These are phyloP conservation scores for Vararia minispora DNA, from an alignment of 768 basidiomycete species.

Conservation along the genomic window DNA sequence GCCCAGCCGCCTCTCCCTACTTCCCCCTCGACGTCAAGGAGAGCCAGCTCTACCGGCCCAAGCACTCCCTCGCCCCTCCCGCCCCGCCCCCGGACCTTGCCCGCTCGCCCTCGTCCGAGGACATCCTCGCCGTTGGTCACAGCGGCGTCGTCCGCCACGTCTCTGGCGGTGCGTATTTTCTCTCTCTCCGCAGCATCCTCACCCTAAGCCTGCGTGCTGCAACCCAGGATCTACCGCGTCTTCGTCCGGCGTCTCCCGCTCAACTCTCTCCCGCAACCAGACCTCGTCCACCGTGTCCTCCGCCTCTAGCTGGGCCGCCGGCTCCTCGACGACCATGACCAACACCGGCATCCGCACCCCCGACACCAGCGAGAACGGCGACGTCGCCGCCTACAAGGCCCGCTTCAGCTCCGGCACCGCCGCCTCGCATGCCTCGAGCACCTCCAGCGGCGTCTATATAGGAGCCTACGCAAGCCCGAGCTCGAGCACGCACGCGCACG, in stretches of 20 bases:
- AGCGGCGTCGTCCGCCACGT: conserved; percentile 10
- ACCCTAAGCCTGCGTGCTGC: conserved; percentile 6
- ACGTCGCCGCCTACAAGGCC: too few species aligned
- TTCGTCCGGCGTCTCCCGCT: conserved; percentile 5
- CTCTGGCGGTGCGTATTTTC: conserved; percentile 10
- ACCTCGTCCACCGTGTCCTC: conserved; percentile 10
- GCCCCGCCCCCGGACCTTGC: background rate
- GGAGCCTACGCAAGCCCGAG: conserved; percentile 5
- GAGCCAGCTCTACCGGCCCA: background rate
- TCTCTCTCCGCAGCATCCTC: background rate
- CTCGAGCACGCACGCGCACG: background rate
- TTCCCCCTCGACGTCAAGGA: background rate
- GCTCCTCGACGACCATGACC: conserved; percentile 1
- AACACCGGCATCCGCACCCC: conserved; percentile 4
- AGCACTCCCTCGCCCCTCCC: background rate
- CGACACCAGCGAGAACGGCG: background rate
- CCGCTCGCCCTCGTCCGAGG: conserved; percentile 10
- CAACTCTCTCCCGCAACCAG: conserved; percentile 9
- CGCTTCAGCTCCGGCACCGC: too few species aligned
- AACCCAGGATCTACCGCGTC: conserved; percentile 9
- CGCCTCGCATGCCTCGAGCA: conserved; percentile 3
- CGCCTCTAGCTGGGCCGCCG: conserved; percentile 6
- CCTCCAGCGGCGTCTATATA: background rate
- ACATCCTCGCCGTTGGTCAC: conserved; percentile 9
- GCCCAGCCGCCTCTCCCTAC: background rate